Evolutionary conservation across 257 asterid species (phyloP).

Genomic region (Lithospermum erythrorhizon): DNA sequence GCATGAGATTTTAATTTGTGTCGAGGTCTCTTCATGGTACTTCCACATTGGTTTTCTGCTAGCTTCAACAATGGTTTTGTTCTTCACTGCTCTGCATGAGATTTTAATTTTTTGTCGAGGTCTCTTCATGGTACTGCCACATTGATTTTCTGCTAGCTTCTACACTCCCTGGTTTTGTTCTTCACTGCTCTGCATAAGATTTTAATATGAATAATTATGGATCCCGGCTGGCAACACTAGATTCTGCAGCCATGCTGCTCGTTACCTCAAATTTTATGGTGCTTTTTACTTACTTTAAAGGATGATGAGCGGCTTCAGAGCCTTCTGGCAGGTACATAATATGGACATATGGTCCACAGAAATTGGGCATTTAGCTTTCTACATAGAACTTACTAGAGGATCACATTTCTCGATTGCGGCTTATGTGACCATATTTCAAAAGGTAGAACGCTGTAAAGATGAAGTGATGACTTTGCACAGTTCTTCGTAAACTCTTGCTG

Average conservation of each 20-base stretch:
- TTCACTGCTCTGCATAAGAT: conserved; percentile 73
- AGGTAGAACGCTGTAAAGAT: no score
- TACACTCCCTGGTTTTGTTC: conserved; percentile 13
- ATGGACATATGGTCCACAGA: conserved; percentile 17
- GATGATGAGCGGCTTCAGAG: conserved; percentile 47
- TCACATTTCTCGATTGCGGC: background rate
- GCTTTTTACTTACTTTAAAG: conserved; percentile 37
- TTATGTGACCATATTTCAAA: no score
- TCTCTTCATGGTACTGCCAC: no score
- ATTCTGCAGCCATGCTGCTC: conserved; percentile 53
- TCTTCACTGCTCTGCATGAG: conserved; percentile 74
- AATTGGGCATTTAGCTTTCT: conserved; percentile 22
- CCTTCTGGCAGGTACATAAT: conserved; percentile 54
- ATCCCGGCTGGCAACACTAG: conserved; percentile 85
- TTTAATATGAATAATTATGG: conserved; percentile 79
- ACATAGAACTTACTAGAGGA: conserved; percentile 8
- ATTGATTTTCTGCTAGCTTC: no score
- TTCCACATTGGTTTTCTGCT: conserved; percentile 26
- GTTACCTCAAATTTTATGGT: conserved; percentile 51
- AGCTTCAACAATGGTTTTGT: conserved; percentile 79
- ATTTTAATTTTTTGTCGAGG: conserved; percentile 51
- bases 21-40: no score
- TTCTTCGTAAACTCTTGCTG: background rate
- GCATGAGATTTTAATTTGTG: conserved; percentile 82
- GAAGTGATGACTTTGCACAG: background rate